These are phyloP conservation scores for Aspergillaceae sp. DNA, from an alignment of 2,329 filamentous ascomycete genomes.

Conservation along the genomic window DNA sequence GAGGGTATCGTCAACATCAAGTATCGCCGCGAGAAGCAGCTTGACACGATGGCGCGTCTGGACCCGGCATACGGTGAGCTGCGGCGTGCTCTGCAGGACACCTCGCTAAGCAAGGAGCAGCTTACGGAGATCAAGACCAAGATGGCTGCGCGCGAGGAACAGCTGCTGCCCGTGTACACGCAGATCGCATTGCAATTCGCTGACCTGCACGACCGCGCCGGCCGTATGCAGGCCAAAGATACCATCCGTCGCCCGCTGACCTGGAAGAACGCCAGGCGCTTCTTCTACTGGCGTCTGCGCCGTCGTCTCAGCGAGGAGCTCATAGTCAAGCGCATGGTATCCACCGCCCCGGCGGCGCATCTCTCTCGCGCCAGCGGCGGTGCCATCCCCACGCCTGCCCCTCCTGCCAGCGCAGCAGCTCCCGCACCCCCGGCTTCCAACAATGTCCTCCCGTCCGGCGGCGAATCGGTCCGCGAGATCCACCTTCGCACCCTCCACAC, in stretches of 20 bases:
- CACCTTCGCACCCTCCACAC: constrained; percentile 70
- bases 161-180: constrained; percentile 82
- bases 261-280: constrained; percentile 84
- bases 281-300: constrained; percentile 99
- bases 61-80: constrained; percentile 76
- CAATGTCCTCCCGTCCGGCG: no score
- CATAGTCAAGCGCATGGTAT: constrained; percentile 79
- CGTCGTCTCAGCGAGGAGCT: constrained; percentile 95
- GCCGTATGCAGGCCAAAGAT: constrained; percentile 97
- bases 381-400: constrained; percentile 36
- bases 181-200: constrained; percentile 97
- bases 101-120: constrained; percentile 62
- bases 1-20: constrained; percentile 99
- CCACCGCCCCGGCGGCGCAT: constrained; percentile 31
- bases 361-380: constrained; percentile 22
- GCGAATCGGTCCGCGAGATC: constrained; percentile 49
- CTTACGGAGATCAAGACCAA: constrained; percentile 70
- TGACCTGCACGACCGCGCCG: constrained; percentile 91
- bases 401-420: constrained; percentile 19
- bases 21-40: constrained; percentile 93
- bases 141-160: constrained; percentile 77
- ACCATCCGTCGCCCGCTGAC: constrained; percentile 74
- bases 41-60: constrained; percentile 92
- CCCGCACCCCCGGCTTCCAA: constrained; percentile 11
- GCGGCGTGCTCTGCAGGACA: constrained; percentile 65